These are phyloP conservation scores for Wickerhamiella azyma DNA, from an alignment of 805 yeast genomes.

Conservation along the genomic window DNA sequence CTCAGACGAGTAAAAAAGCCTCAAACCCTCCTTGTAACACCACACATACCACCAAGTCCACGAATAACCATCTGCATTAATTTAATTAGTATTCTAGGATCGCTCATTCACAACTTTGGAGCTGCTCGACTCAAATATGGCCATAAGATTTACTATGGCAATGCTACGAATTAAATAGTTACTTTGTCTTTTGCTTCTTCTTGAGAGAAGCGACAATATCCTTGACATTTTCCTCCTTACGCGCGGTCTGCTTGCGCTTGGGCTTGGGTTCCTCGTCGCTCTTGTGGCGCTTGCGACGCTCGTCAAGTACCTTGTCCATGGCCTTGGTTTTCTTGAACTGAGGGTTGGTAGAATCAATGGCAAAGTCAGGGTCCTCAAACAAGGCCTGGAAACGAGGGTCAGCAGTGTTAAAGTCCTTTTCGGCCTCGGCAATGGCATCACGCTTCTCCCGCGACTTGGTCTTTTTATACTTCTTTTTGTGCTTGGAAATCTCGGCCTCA, in stretches of 20 bases:
- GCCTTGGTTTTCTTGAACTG: slow-evolving; percentile 79
- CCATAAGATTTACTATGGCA: neutral
- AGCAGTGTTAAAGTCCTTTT: slow-evolving; percentile 46
- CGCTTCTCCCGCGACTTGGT: slow-evolving; percentile 30
- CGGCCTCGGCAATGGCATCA: slow-evolving; percentile 34
- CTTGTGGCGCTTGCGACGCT: slow-evolving; percentile 34
- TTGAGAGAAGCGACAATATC: slow-evolving; percentile 5
- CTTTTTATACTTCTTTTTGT: slow-evolving; percentile 30
- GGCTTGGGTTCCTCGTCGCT: neutral
- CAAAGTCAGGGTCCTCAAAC: slow-evolving; percentile 76
- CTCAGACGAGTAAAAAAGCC: neutral
- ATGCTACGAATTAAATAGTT: neutral
- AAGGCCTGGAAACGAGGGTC: slow-evolving; percentile 81
- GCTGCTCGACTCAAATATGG: too few relatives aligned
- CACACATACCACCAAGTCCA: too few relatives aligned
- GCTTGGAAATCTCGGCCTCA: slow-evolving; percentile 34
- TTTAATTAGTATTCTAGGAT: too few relatives aligned
- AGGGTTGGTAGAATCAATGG: slow-evolving; percentile 87
- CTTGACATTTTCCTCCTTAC: slow-evolving; percentile 1
- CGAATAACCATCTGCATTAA: too few relatives aligned
- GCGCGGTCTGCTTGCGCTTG: neutral
- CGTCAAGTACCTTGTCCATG: slow-evolving; percentile 70
- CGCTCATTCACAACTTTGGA: too few relatives aligned
- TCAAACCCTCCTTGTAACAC: too few relatives aligned
- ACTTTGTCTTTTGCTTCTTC: slow-evolving; percentile 3